phyloP scores from a whole-genome alignment of 441 rosid species.

The Francoa sonchifolia region DNA sequence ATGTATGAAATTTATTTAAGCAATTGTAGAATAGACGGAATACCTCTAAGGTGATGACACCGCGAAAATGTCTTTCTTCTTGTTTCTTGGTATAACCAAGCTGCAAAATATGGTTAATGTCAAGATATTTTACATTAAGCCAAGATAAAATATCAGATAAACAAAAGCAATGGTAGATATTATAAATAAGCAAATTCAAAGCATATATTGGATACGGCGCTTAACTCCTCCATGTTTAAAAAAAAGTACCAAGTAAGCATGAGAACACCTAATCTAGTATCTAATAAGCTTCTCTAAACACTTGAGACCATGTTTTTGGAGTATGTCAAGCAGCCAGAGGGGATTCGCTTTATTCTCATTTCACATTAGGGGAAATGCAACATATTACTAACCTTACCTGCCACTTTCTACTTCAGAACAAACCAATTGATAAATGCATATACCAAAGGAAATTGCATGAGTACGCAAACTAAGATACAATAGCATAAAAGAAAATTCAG shows the following conservation, averaged over 20 bases:
- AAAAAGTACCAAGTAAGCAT: not conserved
- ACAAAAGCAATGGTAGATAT: not conserved
- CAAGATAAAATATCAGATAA: constrained; percentile 1
- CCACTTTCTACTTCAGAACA: too few species aligned
- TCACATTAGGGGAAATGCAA: too few species aligned
- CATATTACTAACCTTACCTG: too few species aligned
- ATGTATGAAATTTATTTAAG: too few species aligned
- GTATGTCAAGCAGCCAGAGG: not conserved
- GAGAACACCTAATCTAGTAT: not conserved
- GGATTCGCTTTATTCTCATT: too few species aligned
- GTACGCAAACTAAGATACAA: not conserved
- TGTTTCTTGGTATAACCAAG: constrained; percentile 93
- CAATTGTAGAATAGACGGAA: too few species aligned
- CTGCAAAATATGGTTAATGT: constrained; percentile 30
- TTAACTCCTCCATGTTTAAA: too few species aligned
- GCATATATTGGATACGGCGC: too few species aligned
- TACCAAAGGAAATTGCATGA: not conserved
- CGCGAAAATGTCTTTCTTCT: constrained; percentile 90
- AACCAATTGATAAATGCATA: too few species aligned
- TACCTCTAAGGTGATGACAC: constrained; percentile 91
- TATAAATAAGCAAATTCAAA: too few species aligned
- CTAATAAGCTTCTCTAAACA: not conserved
- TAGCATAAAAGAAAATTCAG: not conserved
- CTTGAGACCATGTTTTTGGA: not conserved
- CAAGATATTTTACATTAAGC: constrained; percentile 7